Evolutionary conservation across 352 stramenopile genomes (phyloP).

Genomic region (Pythium inflatum): DNA sequence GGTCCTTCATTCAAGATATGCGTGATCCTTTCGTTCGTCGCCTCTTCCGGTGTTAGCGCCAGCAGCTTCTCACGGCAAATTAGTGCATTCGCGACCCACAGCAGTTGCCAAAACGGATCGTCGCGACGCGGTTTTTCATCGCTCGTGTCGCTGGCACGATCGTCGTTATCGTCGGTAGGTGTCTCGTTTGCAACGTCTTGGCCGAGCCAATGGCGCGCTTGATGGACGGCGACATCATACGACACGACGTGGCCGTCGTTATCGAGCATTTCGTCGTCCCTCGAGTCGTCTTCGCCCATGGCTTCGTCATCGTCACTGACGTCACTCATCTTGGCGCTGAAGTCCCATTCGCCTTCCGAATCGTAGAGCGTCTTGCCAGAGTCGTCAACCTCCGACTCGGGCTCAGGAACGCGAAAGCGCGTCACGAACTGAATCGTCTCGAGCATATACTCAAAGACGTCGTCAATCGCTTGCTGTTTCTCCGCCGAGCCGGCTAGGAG

Average conservation of each 20-base stretch:
- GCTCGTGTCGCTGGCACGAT: background rate
- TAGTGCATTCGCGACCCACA: background rate
- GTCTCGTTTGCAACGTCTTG: too few relatives aligned
- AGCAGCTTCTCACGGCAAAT: background rate
- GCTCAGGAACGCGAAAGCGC: background rate
- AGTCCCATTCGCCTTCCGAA: background rate
- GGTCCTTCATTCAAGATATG: too few relatives aligned
- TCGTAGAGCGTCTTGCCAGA: background rate
- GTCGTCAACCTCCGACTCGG: too few relatives aligned
- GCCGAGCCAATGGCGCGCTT: background rate
- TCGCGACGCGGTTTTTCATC: background rate
- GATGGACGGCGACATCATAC: slow-evolving; percentile 6
- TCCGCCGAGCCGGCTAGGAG: background rate
- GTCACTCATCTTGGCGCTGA: background rate
- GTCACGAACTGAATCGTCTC: background rate
- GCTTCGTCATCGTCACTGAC: background rate
- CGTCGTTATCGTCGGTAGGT: background rate
- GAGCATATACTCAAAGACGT: background rate
- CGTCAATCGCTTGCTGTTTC: background rate
- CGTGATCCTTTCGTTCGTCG: too few relatives aligned
- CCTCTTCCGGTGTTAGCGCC: too few relatives aligned
- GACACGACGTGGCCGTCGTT: slow-evolving; percentile 6
- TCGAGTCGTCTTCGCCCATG: background rate
- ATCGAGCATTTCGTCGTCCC: background rate
- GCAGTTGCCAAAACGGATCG: background rate